Conservation (phyloP, 2,329 filamentous ascomycete species). For the Colletotrichum neosansevieriae region DNA sequence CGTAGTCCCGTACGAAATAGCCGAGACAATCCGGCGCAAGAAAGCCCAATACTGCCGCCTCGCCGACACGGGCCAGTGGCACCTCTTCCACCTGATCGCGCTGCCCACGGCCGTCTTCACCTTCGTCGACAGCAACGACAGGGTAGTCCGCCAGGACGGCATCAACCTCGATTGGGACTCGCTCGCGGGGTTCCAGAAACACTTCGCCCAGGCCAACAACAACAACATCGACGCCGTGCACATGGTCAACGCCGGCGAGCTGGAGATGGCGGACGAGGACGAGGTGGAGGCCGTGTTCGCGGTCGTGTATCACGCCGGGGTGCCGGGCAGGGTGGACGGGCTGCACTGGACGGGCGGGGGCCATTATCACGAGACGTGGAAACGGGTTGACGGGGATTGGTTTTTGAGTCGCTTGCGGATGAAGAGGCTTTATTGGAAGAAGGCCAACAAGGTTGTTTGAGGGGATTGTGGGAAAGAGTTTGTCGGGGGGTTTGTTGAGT, state of each 20-base stretch:
- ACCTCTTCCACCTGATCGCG: conserved; percentile 32
- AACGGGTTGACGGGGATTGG: conserved; percentile 33
- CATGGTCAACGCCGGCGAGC: too few relatives aligned
- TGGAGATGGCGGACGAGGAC: too few relatives aligned
- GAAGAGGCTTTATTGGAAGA: conserved; percentile 38
- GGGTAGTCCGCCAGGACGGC: conserved; percentile 1
- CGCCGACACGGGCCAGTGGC: conserved; percentile 33
- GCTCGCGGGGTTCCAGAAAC: too few relatives aligned
- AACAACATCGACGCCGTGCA: too few relatives aligned
- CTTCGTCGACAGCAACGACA: conserved; percentile 20
- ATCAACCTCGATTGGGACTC: too few relatives aligned
- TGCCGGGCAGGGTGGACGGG: too few relatives aligned
- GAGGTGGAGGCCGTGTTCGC: too few relatives aligned
- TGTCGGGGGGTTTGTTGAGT: background rate
- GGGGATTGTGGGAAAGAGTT: too few relatives aligned
- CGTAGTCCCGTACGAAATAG: conserved; percentile 18
- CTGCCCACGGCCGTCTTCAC: conserved; percentile 34
- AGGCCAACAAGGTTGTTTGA: conserved; percentile 3
- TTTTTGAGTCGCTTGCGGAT: background rate
- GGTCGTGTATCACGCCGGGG: too few relatives aligned
- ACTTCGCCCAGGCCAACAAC: too few relatives aligned
- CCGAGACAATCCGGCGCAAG: conserved; percentile 40
- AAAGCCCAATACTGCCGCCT: conserved; percentile 38
- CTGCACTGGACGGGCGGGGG: conserved; percentile 6
- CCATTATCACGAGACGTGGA: conserved; percentile 39